Evolutionary conservation across 345 rosid genomes (phyloP).

Genomic region (Cardamine resedifolia): DNA sequence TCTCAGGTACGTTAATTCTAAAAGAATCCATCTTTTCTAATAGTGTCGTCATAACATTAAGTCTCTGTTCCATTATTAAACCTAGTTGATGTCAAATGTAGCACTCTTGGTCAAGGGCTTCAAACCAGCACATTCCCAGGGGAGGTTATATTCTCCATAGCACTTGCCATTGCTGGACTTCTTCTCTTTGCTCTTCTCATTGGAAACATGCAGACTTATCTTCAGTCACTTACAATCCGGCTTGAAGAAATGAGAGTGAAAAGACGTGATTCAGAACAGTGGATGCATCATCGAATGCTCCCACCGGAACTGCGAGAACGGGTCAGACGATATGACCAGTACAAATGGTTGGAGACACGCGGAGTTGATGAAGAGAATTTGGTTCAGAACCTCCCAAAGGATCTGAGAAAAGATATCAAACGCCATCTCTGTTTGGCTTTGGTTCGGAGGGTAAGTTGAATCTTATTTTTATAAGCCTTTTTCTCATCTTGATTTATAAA

Average conservation of each 20-base stretch:
- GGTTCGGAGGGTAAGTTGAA: constrained; percentile 76
- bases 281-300: constrained; percentile 99
- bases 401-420: constrained; percentile 93
- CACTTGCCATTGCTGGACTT: constrained; percentile 82
- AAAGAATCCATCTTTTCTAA: neutral
- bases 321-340: constrained; percentile 90
- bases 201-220: constrained; percentile 99
- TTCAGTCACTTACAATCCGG: constrained; percentile 90
- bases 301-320: constrained; percentile 84
- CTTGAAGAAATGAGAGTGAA: constrained; percentile 98
- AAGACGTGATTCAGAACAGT: constrained; percentile 97
- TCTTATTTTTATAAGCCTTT: neutral
- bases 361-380: constrained; percentile 91
- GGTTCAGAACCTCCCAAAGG: constrained; percentile 92
- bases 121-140: constrained; percentile 84
- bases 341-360: constrained; percentile 95
- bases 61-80: constrained; percentile 4
- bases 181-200: constrained; percentile 94
- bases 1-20: constrained; percentile 57
- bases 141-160: constrained; percentile 83
- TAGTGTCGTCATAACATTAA: neutral
- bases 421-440: constrained; percentile 92
- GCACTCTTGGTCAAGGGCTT: constrained; percentile 98
- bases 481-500: neutral
- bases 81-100: constrained; percentile 35